Evolutionary conservation across 352 stramenopile species (phyloP), one percentile per base, ranked within the genome.

Genomic region (Blastocystis sp.): DNA sequence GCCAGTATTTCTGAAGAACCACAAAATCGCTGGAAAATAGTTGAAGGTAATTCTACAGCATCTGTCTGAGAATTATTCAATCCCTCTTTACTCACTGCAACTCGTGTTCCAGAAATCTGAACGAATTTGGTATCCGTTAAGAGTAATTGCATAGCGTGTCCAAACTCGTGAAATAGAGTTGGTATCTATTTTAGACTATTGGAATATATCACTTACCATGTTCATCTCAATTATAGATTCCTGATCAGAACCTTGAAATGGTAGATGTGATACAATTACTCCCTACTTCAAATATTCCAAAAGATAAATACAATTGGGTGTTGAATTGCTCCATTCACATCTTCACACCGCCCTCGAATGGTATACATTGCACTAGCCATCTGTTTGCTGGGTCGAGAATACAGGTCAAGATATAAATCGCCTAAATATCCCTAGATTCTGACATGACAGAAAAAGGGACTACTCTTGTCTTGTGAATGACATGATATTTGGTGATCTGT

Each of bases 101-200:
- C 73, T 42, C 73, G 73, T 11, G 73, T 84, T 13, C 73, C 73
- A 11, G 73, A 84, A 35, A 84, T 68, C 53, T 44, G 33, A 42
- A 66, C 44, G 30, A 53, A 84, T n/a, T 64, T 62, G 5, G 73
- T 84, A 44, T 84, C 73, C 24, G 73, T 84, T n/a, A 84, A 57
- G 7, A 84, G 53, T n/a, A 84, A 30, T 27, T 84, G 73, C 73
- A 84, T 84, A 9, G 73, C 73, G 42, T 84, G 73, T 22, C 73
- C 73, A 37, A 84, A 84, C 24, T 84, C 73, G 42, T 84, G 73
- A 44, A 66, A 84, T 6, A 84, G 51, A 17, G 73, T 66, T 5
- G 51, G 13, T 5, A 84, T 40, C 51, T 51, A 27, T 13, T 2
- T 64, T 3, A 84, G 30, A 30, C 53, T n/a, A 48, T 48, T 9